These are phyloP conservation scores for Suillus luteus DNA, from an alignment of 768 basidiomycete genomes.

Conservation along the genomic window DNA sequence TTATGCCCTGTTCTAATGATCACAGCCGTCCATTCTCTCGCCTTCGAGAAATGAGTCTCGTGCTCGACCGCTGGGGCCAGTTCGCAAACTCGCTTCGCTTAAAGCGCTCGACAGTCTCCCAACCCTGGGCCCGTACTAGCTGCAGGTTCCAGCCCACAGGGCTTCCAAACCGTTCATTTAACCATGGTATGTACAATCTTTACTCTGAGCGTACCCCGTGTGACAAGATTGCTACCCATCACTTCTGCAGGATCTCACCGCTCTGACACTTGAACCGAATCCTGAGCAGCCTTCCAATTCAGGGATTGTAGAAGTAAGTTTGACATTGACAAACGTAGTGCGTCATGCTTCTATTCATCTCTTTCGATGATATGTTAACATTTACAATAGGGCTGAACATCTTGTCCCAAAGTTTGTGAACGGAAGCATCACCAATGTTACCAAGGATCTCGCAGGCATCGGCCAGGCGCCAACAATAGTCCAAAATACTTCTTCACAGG, in stretches of 20 bases:
- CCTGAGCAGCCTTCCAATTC: not conserved
- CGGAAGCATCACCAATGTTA: not conserved
- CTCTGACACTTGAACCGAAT: not conserved
- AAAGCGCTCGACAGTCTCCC: not conserved
- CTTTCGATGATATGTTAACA: not conserved
- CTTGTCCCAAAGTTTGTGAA: not conserved
- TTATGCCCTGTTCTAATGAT: not conserved
- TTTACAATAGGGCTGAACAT: not conserved
- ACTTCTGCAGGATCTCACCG: not conserved
- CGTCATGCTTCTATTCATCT: not conserved
- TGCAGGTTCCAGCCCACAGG: not conserved
- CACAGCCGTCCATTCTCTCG: not conserved
- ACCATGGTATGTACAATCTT: too few species aligned
- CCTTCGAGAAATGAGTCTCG: not conserved
- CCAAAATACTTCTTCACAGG: not conserved
- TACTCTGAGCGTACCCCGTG: not conserved
- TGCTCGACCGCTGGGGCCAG: not conserved
- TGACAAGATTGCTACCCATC: not conserved
- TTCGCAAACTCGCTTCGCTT: not conserved
- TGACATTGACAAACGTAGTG: not conserved
- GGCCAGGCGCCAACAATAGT: fast-evolving
- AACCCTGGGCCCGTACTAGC: not conserved
- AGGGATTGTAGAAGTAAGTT: not conserved
- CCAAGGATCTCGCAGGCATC: not conserved
- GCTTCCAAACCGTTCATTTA: too few species aligned